These are phyloP conservation scores for Cyclocybe aegerita DNA, from an alignment of 768 basidiomycete genomes.

Conservation along the genomic window DNA sequence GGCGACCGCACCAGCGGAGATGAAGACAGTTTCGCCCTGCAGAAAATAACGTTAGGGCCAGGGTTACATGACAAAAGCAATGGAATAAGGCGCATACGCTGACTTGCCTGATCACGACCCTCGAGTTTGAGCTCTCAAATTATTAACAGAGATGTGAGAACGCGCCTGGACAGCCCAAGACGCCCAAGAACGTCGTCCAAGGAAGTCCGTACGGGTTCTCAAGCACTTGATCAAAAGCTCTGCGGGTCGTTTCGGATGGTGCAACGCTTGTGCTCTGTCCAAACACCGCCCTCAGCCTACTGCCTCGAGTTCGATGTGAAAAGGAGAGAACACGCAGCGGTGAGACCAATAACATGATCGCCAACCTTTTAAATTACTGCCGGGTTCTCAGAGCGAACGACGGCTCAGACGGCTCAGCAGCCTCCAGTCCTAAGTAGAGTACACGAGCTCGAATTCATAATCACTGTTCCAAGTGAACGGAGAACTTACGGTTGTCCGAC, in stretches of 20 bases:
- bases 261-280: conserved; percentile 44
- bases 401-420: no score
- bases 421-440: conserved; percentile 7
- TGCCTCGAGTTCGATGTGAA: no score
- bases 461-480: background rate
- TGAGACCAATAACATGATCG: conserved; percentile 9
- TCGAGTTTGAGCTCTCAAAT: background rate
- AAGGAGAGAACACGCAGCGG: no score
- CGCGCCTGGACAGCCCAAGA: conserved; percentile 54
- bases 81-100: conserved; percentile 28
- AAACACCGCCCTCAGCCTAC: background rate
- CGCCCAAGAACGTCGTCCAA: conserved; percentile 49
- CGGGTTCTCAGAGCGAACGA: no score
- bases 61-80: background rate
- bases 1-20: conserved; percentile 40
- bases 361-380: no score
- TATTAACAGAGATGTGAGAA: background rate
- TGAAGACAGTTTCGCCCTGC: conserved; percentile 41
- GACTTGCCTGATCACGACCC: conserved; percentile 29
- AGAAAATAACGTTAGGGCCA: no score
- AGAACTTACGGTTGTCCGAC: conserved; percentile 35
- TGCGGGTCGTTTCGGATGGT: conserved; percentile 22
- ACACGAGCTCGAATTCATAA: conserved; percentile 26
- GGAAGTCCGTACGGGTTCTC: conserved; percentile 45
- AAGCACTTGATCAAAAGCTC: conserved; percentile 26